These are phyloP conservation scores for Calendula officinalis DNA, from an alignment of 129 eudicot species.

Conservation along the genomic window DNA sequence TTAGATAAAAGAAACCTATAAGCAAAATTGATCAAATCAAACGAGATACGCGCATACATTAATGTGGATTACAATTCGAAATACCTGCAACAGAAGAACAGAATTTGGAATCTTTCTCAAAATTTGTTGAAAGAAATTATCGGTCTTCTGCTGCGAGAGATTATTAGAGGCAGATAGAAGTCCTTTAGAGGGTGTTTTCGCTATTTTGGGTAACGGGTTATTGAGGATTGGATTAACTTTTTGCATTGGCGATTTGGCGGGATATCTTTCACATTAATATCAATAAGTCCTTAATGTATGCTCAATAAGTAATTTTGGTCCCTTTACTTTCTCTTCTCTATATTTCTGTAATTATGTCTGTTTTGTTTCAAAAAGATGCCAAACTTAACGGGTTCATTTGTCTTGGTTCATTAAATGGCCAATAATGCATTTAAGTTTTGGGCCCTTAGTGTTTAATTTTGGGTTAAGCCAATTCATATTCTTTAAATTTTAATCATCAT, in stretches of 20 bases:
- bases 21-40: background rate
- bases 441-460: no score
- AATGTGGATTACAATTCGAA: background rate
- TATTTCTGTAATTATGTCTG: no score
- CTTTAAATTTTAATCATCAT: no score
- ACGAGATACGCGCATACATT: background rate
- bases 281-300: background rate
- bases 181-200: slow-evolving; percentile 23
- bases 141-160: slow-evolving; percentile 27
- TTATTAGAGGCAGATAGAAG: slow-evolving; percentile 21
- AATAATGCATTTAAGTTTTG: no score
- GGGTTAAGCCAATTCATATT: no score
- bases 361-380: no score
- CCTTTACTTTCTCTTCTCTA: no score
- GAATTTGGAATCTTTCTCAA: slow-evolving; percentile 6
- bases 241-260: slow-evolving; percentile 16
- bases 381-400: no score
- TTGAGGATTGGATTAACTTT: slow-evolving; percentile 27
- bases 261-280: background rate
- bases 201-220: slow-evolving; percentile 28
- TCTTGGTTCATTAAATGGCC: no score
- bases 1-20: background rate
- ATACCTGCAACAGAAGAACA: slow-evolving; percentile 34
- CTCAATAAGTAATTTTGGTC: no score
- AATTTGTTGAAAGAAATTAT: slow-evolving; percentile 14